Evolutionary conservation across 495 filamentous ascomycete genomes (phyloP).

Genomic region (Penicillium ucsense): DNA sequence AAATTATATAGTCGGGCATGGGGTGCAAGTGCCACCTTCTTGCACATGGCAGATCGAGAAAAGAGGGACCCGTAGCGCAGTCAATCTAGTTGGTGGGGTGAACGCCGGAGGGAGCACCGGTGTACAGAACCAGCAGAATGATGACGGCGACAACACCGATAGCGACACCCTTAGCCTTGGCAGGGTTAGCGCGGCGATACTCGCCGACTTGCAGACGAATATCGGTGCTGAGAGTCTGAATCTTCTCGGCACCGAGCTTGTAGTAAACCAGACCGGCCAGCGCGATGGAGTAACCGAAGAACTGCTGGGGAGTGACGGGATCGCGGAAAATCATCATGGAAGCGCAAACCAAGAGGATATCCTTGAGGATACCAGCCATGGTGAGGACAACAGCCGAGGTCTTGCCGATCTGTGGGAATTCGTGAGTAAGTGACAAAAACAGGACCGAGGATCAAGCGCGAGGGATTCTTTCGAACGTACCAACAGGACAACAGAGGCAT

Average conservation of each 20-base stretch:
- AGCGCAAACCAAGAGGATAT: constrained; percentile 79
- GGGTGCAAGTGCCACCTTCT: constrained; percentile 1
- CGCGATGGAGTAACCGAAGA: constrained; percentile 86
- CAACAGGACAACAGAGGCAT: constrained; percentile 81
- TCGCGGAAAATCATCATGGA: constrained; percentile 84
- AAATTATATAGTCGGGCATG: constrained; percentile 1
- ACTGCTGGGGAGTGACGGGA: constrained; percentile 67
- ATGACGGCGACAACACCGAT: constrained; percentile 43
- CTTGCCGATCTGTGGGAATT: constrained; percentile 71
- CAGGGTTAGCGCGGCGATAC: constrained; percentile 50
- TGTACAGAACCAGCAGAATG: constrained; percentile 51
- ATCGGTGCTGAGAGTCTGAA: constrained; percentile 58
- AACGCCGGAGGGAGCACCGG: constrained; percentile 12
- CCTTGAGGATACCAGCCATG: constrained; percentile 91
- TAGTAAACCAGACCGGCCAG: constrained; percentile 83
- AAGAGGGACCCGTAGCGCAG: not conserved
- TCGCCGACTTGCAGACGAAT: constrained; percentile 40
- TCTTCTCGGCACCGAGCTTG: constrained; percentile 73
- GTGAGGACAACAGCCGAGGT: constrained; percentile 91
- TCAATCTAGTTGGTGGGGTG: constrained; percentile 12
- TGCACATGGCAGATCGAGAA: constrained; percentile 1
- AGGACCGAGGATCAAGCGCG: too few relatives aligned
- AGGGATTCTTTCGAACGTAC: constrained; percentile 37
- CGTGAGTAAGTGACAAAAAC: constrained; percentile 3
- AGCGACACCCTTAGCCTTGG: constrained; percentile 56